A percentile compares a stretch with the other conserved stretches of the same genome.
phyloP scores from a whole-genome alignment of 1,139 yeast genomes.

The Citeromyces siamensis region DNA sequence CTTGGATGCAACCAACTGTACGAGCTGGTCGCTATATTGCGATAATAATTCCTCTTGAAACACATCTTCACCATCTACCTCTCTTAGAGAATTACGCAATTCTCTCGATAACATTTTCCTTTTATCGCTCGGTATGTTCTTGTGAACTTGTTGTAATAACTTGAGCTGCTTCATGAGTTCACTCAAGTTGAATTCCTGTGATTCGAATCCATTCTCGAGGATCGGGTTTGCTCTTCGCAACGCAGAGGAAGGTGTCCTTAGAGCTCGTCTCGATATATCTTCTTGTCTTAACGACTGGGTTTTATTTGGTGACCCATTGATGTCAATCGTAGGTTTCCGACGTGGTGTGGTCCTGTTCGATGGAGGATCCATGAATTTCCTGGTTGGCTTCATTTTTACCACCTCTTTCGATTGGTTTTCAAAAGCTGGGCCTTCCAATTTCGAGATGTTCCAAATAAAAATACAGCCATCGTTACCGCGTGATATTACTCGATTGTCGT shows the following conservation, averaged over 20 bases:
- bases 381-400: not conserved
- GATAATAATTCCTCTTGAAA: constrained; percentile 5
- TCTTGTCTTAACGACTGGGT: not conserved
- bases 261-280: not conserved
- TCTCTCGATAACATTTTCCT: not conserved
- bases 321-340: not conserved
- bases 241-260: not conserved
- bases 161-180: not conserved
- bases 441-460: constrained; percentile 27
- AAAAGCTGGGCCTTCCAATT: not conserved
- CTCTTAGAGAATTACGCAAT: constrained; percentile 1
- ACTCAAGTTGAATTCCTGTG: not conserved
- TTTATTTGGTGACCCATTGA: not conserved
- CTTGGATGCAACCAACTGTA: constrained; percentile 4
- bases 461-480: constrained; percentile 40
- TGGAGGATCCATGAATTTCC: constrained; percentile 1
- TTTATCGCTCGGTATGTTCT: not conserved
- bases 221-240: too few species aligned
- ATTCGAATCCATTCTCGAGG: not conserved
- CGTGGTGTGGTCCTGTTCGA: not conserved
- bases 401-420: not conserved
- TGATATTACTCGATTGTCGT: constrained; percentile 20
- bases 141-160: not conserved
- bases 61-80: constrained; percentile 5
- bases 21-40: constrained; percentile 7